Evolutionary conservation across 2,329 filamentous ascomycete genomes (phyloP).

Genomic region (Fusarium euwallaceae): DNA sequence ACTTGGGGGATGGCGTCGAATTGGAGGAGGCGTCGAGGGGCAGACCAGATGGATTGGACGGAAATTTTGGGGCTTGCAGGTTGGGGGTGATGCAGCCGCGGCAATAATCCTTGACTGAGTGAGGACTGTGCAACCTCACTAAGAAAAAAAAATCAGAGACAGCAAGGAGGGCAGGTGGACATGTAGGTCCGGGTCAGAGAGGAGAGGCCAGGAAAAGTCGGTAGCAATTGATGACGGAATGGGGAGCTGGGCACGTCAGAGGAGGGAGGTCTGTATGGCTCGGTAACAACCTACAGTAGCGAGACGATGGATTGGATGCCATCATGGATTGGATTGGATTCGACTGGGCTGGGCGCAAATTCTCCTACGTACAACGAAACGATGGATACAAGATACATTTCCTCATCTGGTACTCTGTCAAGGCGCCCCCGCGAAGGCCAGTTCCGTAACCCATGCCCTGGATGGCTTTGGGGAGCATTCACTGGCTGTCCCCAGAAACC

Average conservation of each 20-base stretch:
- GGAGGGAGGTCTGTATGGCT: not conserved
- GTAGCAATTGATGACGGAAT: constrained; percentile 32
- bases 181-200: constrained; percentile 13
- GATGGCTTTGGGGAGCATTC: not conserved
- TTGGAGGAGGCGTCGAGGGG: constrained; percentile 13
- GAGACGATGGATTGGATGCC: constrained; percentile 3
- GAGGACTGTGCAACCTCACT: constrained; percentile 36
- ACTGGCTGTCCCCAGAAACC: constrained; percentile 34
- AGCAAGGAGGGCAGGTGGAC: constrained; percentile 17
- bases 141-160: constrained; percentile 29
- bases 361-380: constrained; percentile 27
- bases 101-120: constrained; percentile 36
- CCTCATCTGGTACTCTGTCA: constrained; percentile 15
- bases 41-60: constrained; percentile 27
- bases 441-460: constrained; percentile 13
- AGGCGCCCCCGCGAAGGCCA: constrained; percentile 20
- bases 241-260: constrained; percentile 6
- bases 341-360: constrained; percentile 3
- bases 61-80: constrained; percentile 40
- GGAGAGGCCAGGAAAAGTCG: not conserved
- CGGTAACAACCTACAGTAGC: not conserved
- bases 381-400: not conserved
- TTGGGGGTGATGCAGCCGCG: constrained; percentile 30
- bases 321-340: constrained; percentile 15
- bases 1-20: constrained; percentile 32